Base-by-base conservation (phyloP, 768 basidiomycete genomes). In the Boletus sensibilis region DNA sequence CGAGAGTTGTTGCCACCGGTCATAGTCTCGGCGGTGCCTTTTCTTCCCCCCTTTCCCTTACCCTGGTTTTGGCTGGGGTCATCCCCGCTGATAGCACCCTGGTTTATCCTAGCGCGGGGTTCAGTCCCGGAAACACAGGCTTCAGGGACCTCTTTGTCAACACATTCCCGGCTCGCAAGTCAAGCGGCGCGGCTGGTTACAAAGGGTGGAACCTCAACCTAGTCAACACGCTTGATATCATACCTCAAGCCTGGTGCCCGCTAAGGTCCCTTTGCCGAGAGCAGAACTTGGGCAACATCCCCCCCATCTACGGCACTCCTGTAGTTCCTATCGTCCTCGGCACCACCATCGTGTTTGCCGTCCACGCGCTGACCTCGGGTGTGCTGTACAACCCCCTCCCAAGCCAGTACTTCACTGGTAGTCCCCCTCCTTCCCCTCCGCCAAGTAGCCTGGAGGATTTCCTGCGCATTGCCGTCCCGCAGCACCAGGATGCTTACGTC, bases 51-150 rank as follows among this genome's bases (percentile, higher is more conserved):
- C 31, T 63, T 14, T 55, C 64, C 1, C 56, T 66, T 21, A 23
- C 60, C 18, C 46, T 65, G 0, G 55, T 58, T 3, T 1, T 2
- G 2, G 31, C 60, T 9, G n/a, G 37, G 10, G 12, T 20, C 16
- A 21, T 58, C 21, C 21, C 42, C 16, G 41, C 14, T 1, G 33
- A 71, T 95, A 92, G 62, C 7, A 44, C 49, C 7, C 23, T 64
- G 2, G 51, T 49, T 1, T 65, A 64, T 29, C 45, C 43, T 7
- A 6, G 21, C 21, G 64, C 56, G 7, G 59, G 56, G 1, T 20
- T 55, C 20, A 64, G 52, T 21, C 64, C 60, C 2, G 60, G 64
- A 11, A 55, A 65, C 41, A 25, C 11, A 5, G 18, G 1, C 14
- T 53, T 56, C 37, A 7, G 37, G 9, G 20, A 56, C 0, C 54